These are phyloP conservation scores for Stagonosporopsis tanaceti DNA, from an alignment of 2,329 filamentous ascomycete species.

Conservation along the genomic window DNA sequence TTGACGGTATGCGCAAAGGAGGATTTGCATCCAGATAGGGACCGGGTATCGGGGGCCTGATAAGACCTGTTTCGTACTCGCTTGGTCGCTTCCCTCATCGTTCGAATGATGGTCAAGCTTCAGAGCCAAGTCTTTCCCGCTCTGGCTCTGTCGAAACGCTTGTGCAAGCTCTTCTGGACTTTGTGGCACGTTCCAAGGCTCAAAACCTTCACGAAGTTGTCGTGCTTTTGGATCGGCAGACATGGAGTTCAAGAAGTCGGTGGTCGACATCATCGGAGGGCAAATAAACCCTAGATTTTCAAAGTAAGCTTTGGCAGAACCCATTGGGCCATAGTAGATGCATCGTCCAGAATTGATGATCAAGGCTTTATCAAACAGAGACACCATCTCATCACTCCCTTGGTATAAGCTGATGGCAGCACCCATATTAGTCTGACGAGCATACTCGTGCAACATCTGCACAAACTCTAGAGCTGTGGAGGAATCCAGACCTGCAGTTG, in stretches of 20 bases:
- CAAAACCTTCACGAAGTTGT: slow-evolving; percentile 52
- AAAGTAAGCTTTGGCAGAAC: slow-evolving; percentile 68
- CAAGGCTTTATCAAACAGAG: slow-evolving; percentile 71
- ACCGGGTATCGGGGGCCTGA: slow-evolving; percentile 1
- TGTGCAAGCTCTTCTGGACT: slow-evolving; percentile 5
- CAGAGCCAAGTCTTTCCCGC: slow-evolving; percentile 59
- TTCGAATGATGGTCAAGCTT: slow-evolving; percentile 66
- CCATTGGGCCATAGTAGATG: slow-evolving; percentile 73
- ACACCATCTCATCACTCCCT: slow-evolving; percentile 59
- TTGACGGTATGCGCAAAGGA: slow-evolving; percentile 10
- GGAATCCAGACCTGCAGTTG: slow-evolving; percentile 45
- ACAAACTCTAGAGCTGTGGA: slow-evolving; percentile 63
- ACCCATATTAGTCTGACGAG: slow-evolving; percentile 59
- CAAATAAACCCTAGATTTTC: slow-evolving; percentile 73
- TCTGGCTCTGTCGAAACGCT: slow-evolving; percentile 5
- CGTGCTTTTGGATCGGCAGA: slow-evolving; percentile 51
- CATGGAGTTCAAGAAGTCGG: slow-evolving; percentile 78
- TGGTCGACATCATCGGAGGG: slow-evolving; percentile 66
- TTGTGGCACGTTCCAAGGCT: slow-evolving; percentile 59
- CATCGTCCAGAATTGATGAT: slow-evolving; percentile 76
- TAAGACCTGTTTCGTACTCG: slow-evolving; percentile 36
- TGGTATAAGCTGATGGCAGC: slow-evolving; percentile 66
- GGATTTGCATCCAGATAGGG: slow-evolving; percentile 6
- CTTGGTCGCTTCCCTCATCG: slow-evolving; percentile 50
- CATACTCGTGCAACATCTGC: slow-evolving; percentile 58